Conservation (phyloP, 108 stramenopile genomes). For the Skeletonema marinoi region DNA sequence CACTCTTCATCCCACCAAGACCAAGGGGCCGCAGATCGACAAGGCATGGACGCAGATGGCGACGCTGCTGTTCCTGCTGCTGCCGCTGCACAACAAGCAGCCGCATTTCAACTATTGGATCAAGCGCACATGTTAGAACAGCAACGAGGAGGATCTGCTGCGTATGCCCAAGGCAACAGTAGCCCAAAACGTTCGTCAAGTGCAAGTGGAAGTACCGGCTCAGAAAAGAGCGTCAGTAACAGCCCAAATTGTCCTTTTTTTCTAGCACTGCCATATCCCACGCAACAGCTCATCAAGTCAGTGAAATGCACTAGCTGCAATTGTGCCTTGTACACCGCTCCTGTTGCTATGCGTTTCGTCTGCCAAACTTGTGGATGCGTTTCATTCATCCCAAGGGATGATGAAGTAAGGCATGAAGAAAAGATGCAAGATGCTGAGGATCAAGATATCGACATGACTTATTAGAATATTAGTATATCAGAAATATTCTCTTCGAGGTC, state of each 20-base stretch:
- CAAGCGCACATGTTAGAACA: background rate
- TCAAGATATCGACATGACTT: background rate
- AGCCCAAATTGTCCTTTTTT: background rate
- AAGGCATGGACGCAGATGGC: no score
- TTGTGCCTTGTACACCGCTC: background rate
- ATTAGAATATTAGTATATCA: background rate
- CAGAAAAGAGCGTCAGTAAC: no score
- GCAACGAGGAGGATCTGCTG: background rate
- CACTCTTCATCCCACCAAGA: no score
- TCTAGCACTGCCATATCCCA: background rate
- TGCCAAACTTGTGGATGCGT: background rate
- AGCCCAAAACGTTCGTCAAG: background rate
- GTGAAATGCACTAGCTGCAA: background rate
- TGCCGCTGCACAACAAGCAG: background rate
- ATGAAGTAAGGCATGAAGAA: background rate
- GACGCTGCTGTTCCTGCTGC: background rate
- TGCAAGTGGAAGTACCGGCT: background rate
- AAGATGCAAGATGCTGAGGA: background rate
- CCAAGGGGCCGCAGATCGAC: no score
- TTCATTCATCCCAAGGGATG: background rate
- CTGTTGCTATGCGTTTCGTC: background rate
- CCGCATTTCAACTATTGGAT: background rate
- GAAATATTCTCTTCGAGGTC: background rate
- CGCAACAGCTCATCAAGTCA: background rate
- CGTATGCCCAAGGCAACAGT: background rate